A percentile compares a stretch with the other conserved stretches of the same genome.
Evolutionary conservation across 208 protist species (phyloP).

Genomic region (Crithidia mellificae): DNA sequence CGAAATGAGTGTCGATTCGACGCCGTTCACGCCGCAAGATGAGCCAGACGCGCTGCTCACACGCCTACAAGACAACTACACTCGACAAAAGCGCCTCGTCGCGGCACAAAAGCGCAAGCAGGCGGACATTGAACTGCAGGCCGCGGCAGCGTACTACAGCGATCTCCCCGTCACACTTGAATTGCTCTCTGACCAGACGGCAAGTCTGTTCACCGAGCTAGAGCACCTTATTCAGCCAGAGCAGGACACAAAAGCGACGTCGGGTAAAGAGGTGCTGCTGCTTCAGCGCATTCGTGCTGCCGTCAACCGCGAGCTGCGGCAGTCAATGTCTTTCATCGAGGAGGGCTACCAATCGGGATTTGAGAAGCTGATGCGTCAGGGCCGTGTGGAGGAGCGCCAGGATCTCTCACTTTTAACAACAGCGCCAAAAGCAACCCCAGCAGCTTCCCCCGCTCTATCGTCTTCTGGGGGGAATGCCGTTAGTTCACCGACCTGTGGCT

Average conservation of each 20-base stretch:
- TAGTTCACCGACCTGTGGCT: no score
- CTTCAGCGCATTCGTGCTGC: constrained; percentile 56
- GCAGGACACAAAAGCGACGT: background rate
- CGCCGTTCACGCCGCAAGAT: background rate
- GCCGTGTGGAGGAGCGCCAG: background rate
- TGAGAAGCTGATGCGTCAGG: constrained; percentile 45
- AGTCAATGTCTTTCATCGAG: constrained; percentile 67
- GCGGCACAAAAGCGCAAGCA: constrained; percentile 44
- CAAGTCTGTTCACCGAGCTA: constrained; percentile 65
- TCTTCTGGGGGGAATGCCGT: no score
- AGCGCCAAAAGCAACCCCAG: background rate
- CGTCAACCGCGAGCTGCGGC: constrained; percentile 69
- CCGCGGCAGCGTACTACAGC: constrained; percentile 44
- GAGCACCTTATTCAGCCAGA: constrained; percentile 23
- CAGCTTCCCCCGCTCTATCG: no score
- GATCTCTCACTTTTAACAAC: background rate
- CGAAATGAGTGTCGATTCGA: background rate
- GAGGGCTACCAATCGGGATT: constrained; percentile 81
- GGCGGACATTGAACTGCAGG: constrained; percentile 41
- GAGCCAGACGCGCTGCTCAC: constrained; percentile 26
- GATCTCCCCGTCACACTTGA: constrained; percentile 61
- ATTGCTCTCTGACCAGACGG: constrained; percentile 69
- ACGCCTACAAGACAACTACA: constrained; percentile 60
- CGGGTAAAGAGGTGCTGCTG: constrained; percentile 28
- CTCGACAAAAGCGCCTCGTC: constrained; percentile 40